Evolutionary conservation across 805 yeast species (phyloP).

Genomic region (Candida piceae): DNA sequence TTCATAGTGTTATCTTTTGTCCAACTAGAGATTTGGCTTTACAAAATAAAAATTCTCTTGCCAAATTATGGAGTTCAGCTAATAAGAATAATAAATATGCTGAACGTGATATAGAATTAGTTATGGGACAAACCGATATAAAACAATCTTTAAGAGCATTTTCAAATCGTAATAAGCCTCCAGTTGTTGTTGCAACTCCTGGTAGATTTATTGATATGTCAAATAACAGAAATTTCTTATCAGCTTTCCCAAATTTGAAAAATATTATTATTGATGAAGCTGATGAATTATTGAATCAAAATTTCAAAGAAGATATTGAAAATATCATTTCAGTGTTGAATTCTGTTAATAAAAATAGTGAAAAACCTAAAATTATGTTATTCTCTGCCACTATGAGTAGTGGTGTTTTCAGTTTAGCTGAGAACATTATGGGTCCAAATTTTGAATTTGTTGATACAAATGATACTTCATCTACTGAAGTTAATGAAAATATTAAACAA

Average conservation of each 20-base stretch:
- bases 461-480: conserved; percentile 55
- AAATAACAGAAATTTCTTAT: conserved; percentile 38
- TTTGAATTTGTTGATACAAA: conserved; percentile 67
- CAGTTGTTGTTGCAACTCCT: conserved; percentile 82
- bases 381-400: conserved; percentile 86
- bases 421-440: conserved; percentile 44
- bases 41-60: conserved; percentile 68
- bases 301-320: conserved; percentile 65
- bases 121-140: conserved; percentile 65
- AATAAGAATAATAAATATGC: conserved; percentile 1
- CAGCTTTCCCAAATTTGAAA: conserved; percentile 48
- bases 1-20: conserved; percentile 64
- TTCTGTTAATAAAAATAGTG: conserved; percentile 23
- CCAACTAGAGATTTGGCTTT: conserved; percentile 91
- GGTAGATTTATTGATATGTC: conserved; percentile 73
- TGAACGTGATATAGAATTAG: conserved; percentile 38
- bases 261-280: conserved; percentile 87
- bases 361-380: conserved; percentile 57
- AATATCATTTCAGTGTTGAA: conserved; percentile 48
- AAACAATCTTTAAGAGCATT: conserved; percentile 20
- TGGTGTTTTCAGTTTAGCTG: conserved; percentile 62
- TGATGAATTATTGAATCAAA: conserved; percentile 77
- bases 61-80: conserved; percentile 34
- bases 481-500: conserved; percentile 75
- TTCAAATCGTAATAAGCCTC: conserved; percentile 34